A percentile compares a stretch with the other conserved stretches of the same genome.
Conservation (phyloP, 192 early-diverging fungal genomes). For the Backusella tuberculispora region DNA sequence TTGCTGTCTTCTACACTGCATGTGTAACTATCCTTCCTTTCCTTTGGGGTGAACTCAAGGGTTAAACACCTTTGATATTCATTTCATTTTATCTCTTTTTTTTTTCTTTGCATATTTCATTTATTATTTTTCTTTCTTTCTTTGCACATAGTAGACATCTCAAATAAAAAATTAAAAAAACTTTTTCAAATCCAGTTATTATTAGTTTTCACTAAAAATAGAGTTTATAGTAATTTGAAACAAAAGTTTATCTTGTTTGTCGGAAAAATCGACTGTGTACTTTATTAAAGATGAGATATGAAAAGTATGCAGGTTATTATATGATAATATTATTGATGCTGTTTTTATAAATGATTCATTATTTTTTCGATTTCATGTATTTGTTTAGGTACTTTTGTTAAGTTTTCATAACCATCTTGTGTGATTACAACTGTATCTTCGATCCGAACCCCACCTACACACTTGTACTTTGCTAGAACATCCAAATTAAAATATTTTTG, state of each 20-base stretch:
- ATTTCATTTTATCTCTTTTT: not conserved
- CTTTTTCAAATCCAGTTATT: conserved; percentile 7
- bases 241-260: not conserved
- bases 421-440: conserved; percentile 90
- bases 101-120: not conserved
- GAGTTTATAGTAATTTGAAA: not conserved
- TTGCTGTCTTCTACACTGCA: conserved; percentile 58
- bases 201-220: not conserved
- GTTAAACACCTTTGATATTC: not conserved
- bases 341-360: conserved; percentile 37
- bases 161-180: not conserved
- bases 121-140: not conserved
- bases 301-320: not conserved
- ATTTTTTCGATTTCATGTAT: conserved; percentile 76
- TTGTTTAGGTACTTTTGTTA: conserved; percentile 81
- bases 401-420: conserved; percentile 80
- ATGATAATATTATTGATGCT: not conserved
- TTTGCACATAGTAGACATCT: conserved; percentile 3
- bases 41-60: conserved; percentile 38
- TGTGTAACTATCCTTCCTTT: conserved; percentile 46
- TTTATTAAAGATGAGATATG: not conserved
- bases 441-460: conserved; percentile 89
- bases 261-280: not conserved
- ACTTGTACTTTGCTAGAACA: conserved; percentile 61
- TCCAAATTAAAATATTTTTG: conserved; percentile 72